Base-by-base conservation (phyloP, 805 yeast genomes). In the Cyberlindnera sargentensis region DNA sequence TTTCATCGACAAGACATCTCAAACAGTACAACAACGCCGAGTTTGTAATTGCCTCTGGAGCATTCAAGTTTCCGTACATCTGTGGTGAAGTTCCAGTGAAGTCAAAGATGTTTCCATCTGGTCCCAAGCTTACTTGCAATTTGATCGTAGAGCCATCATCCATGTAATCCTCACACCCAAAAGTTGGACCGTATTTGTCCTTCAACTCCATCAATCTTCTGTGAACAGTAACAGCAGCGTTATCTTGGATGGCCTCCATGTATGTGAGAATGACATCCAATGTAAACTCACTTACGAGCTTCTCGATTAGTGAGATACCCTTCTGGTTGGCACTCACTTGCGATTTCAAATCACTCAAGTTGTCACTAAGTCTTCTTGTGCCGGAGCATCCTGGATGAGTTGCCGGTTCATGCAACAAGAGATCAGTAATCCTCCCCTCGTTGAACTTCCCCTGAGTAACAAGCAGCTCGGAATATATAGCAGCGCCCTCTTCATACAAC, bases 401-500 rank as follows among this genome's bases (percentile, higher is more conserved):
- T 0, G 95, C 84, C 0, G 97, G 97, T 45, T 84, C 84, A 10
- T 72, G 74, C 35, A 82, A 68, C 42, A 91, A 66, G 24, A 83
- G 57, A 40, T 75, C 70, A 10, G 78, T 73, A 41, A 90, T 77
- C 8, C 78, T 73, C 11, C 71, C 83, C 50, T 84, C 88, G 56
- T 89, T 89, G 59, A 90, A 90, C 36, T 66, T 67, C 3, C 95
- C 95, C 42, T 75, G 67, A 30, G 71, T 64, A 6, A 89, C 91
- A 11, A 91, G 70, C 47, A 84, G 71, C 58, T 83, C 90, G 1
- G 93, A 81, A 55, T 78, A 75, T 31, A 91, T 88, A 3, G 86
- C 78, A 3, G 96, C 96, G 37, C 97, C 98, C 64, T 90, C 97
- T 58, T 90, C 90, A 71, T 79, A 83, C 34, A 91, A 65, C 46